These are phyloP conservation scores for Begonia masoniana DNA, from an alignment of 306 rosid genomes.

Conservation along the genomic window DNA sequence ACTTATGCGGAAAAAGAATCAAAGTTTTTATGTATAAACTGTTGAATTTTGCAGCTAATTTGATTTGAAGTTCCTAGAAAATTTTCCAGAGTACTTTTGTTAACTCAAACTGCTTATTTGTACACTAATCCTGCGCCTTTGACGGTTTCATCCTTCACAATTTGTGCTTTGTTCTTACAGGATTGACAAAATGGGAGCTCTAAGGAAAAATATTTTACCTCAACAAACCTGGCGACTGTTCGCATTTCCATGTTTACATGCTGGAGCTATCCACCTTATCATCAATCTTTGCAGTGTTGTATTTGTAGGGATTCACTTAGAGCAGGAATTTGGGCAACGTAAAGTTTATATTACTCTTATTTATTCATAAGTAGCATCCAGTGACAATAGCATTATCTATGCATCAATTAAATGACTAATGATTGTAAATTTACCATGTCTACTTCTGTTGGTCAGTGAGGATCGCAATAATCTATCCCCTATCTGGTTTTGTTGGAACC, in stretches of 20 bases:
- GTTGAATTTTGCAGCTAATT: too few species aligned
- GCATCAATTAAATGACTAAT: not conserved
- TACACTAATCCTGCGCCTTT: too few species aligned
- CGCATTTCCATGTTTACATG: slow-evolving; percentile 71
- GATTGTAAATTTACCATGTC: not conserved
- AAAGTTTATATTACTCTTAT: slow-evolving; percentile 3
- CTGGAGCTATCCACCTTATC: slow-evolving; percentile 68
- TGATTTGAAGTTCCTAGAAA: too few species aligned
- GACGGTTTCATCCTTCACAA: not conserved
- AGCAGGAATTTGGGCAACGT: slow-evolving; percentile 71
- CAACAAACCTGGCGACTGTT: slow-evolving; percentile 79
- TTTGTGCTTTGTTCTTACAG: slow-evolving; percentile 24
- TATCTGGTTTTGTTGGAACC: slow-evolving; percentile 63
- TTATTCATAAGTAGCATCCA: not conserved
- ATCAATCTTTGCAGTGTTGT: slow-evolving; percentile 61
- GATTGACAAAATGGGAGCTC: slow-evolving; percentile 83
- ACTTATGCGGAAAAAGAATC: too few species aligned
- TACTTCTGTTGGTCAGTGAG: slow-evolving; percentile 40
- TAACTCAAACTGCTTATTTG: too few species aligned
- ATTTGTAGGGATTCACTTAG: slow-evolving; percentile 62
- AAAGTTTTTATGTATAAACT: too few species aligned
- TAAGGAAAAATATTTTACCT: slow-evolving; percentile 29
- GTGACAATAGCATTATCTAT: too few species aligned
- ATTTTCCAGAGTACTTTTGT: too few species aligned
- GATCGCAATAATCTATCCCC: slow-evolving; percentile 59